phyloP scores from a whole-genome alignment of 176 grass and related monocot species.

The Triticum urartu region DNA sequence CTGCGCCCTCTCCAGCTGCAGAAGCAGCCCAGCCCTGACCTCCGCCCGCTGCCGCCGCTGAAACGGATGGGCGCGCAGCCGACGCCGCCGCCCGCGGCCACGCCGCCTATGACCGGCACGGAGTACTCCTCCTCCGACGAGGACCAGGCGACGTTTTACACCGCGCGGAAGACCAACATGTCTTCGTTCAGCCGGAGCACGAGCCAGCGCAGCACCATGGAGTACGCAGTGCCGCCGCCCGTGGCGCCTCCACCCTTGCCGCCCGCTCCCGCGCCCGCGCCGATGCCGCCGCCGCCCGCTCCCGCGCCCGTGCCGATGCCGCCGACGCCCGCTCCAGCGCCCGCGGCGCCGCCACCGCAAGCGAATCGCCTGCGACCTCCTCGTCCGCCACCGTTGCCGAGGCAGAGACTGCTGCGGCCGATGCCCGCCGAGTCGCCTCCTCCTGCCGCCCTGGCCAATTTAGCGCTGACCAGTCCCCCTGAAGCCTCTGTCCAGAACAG shows the following conservation, averaged over 20 bases:
- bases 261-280: background rate
- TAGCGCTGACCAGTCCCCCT: constrained; percentile 23
- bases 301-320: constrained; percentile 1
- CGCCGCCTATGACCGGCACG: constrained; percentile 36
- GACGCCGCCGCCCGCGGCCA: constrained; percentile 19
- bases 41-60: constrained; percentile 62
- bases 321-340: background rate
- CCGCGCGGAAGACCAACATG: constrained; percentile 37
- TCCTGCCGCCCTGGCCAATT: constrained; percentile 25
- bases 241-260: background rate
- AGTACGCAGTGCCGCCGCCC: background rate
- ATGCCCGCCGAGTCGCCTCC: constrained; percentile 42
- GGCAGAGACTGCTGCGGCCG: constrained; percentile 46
- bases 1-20: constrained; percentile 50
- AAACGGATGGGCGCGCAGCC: background rate
- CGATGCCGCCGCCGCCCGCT: background rate
- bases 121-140: constrained; percentile 43
- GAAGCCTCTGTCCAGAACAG: constrained; percentile 31
- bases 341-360: background rate
- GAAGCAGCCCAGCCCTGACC: constrained; percentile 56
- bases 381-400: constrained; percentile 43
- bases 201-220: constrained; percentile 54
- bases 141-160: constrained; percentile 57
- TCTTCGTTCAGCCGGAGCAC: constrained; percentile 57
- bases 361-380: constrained; percentile 4